Percentiles rank a stretch among this genome's conserved stretches.
Evolutionary conservation across 163 green algal species (phyloP).

Genomic region (Volvox carteri): DNA sequence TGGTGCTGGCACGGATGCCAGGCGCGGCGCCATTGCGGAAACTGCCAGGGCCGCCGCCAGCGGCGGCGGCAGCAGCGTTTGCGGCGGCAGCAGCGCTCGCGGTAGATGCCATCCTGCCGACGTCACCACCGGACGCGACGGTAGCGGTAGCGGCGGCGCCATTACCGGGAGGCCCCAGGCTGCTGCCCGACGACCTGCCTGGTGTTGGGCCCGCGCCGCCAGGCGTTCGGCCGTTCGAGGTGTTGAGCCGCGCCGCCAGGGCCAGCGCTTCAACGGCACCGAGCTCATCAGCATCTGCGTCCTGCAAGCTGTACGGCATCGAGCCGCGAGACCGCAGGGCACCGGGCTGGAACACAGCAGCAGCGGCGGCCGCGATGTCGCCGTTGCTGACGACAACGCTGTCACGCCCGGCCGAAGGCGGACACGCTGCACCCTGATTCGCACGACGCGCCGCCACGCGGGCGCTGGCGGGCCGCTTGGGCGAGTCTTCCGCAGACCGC

Average conservation of each 20-base stretch:
- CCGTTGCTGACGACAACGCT: no score
- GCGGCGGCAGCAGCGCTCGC: neutral
- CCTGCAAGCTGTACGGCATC: conserved; percentile 23
- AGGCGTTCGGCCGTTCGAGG: neutral
- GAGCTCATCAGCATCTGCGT: conserved; percentile 26
- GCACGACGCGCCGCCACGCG: neutral
- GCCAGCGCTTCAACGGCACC: conserved; percentile 49
- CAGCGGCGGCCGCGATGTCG: neutral
- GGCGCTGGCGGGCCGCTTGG: neutral
- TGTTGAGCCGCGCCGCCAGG: conserved; percentile 19
- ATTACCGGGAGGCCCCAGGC: neutral
- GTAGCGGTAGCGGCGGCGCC: neutral
- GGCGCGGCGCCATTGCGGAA: neutral
- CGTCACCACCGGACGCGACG: neutral
- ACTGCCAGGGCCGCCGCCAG: neutral
- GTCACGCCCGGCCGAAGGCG: no score
- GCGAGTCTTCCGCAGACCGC: neutral
- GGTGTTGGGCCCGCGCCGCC: neutral
- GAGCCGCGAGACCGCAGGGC: neutral
- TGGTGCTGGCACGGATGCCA: neutral
- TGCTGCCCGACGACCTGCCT: neutral
- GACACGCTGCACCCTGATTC: neutral
- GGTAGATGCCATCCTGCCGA: neutral
- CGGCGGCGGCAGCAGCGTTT: neutral
- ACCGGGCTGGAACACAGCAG: neutral